A percentile compares a stretch with the other conserved stretches of the same genome.
phyloP scores from a whole-genome alignment of 2,329 filamentous ascomycete genomes.

The Truncatella angustata region DNA sequence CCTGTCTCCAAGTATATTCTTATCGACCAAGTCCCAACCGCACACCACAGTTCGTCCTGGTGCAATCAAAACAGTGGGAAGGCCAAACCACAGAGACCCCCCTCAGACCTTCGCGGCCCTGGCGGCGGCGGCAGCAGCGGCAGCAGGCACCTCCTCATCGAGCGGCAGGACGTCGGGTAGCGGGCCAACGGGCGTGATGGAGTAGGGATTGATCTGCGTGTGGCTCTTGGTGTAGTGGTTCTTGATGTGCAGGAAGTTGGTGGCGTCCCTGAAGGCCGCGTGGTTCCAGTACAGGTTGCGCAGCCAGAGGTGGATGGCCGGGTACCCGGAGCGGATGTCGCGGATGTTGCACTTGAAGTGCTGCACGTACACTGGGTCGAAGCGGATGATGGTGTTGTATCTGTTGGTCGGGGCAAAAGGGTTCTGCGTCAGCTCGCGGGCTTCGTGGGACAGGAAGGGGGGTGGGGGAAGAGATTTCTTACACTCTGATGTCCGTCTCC shows the following conservation, averaged over 20 bases:
- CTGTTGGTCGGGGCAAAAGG: too few relatives aligned
- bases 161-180: conserved; percentile 76
- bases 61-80: too few relatives aligned
- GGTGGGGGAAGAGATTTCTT: conserved; percentile 22
- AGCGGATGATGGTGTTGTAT: conserved; percentile 30
- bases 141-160: conserved; percentile 73
- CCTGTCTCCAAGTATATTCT: too few relatives aligned
- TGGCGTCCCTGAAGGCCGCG: conserved; percentile 76
- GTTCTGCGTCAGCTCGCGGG: background rate
- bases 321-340: conserved; percentile 83
- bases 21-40: too few relatives aligned
- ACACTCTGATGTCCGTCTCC: conserved; percentile 77
- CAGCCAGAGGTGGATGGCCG: conserved; percentile 77
- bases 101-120: too few relatives aligned
- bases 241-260: conserved; percentile 95
- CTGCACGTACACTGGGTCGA: conserved; percentile 72
- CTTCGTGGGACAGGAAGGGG: too few relatives aligned
- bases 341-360: conserved; percentile 86
- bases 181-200: conserved; percentile 84
- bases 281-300: conserved; percentile 81
- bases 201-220: conserved; percentile 63
- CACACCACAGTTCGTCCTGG: too few relatives aligned
- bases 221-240: conserved; percentile 64
- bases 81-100: too few relatives aligned
- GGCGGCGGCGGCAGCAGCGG: too few relatives aligned